Evolutionary conservation across 139 green algal species (phyloP), one percentile per base, ranked within the genome.

Genomic region (Chlamydomonas sp.): DNA sequence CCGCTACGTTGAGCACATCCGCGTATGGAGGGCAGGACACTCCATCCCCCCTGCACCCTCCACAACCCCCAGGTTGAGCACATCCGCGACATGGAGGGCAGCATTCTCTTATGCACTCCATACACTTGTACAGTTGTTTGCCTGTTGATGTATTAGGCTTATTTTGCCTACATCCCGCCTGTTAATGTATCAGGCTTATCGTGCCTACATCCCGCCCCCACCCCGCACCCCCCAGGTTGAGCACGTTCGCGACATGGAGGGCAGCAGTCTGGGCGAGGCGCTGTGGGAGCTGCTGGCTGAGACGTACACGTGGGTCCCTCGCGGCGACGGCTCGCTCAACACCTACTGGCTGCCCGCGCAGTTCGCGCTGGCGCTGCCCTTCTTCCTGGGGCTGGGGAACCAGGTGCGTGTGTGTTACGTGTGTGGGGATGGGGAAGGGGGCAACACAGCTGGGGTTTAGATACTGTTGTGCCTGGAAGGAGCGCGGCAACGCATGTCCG

Each of bases 321-420:
- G 8, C 10, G 79, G 79, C 9, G 79, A 84, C 63, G 79, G 79
- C 79, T n/a, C 63, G 12, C 9, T 75, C 15, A 58, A 84, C 63
- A 84, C 79, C 31, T 84, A 49, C 79, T 84, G 79, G 79, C 79
- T 84, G 20, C 79, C 79, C 12, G 3, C 31, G 58, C 75, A 84
- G 79, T 49, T 84, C 20, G 63, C 63, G 8, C 60, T 83, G 62
- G 78, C 78, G 20, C 62, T 83, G 78, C 78, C 78, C 9, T 74
- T 73, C 63, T 83, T 60, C 78, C 60, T 72, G 8, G 79, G 79
- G 31, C 8, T 75, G 2, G 63, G 63, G 1, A 17, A 63, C 12
- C 10, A 63, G 78, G 78, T 82, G 78, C 58, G 58, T 3, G 1
- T 49, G 31, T 49, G 31, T 49, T 49, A 49, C 31, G 31, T 49